phyloP scores from a whole-genome alignment of 2,329 filamentous ascomycete genomes.

The Sodiomyces alkalinus region DNA sequence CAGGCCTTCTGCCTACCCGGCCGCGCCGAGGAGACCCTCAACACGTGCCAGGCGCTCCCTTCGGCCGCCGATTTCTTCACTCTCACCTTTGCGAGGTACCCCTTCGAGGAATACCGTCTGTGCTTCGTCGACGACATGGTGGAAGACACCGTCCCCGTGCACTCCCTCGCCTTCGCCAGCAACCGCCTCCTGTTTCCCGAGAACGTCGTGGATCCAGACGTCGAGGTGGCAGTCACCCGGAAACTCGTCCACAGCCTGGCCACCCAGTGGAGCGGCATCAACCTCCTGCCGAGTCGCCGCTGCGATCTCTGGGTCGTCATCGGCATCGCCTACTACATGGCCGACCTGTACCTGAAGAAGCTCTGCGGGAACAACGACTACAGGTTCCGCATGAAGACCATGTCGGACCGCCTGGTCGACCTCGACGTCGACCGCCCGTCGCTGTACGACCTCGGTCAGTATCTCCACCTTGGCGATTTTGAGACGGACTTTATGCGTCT shows the following conservation, averaged over 20 bases:
- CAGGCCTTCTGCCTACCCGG: conserved; percentile 85
- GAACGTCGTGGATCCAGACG: conserved; percentile 71
- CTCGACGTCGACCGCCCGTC: conserved; percentile 71
- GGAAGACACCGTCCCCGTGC: conserved; percentile 59
- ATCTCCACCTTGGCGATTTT: conserved; percentile 67
- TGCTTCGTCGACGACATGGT: conserved; percentile 87
- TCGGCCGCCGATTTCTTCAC: conserved; percentile 85
- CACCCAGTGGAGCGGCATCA: conserved; percentile 88
- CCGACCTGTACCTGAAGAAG: conserved; percentile 79
- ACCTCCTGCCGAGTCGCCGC: conserved; percentile 70
- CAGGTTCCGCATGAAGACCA: conserved; percentile 72
- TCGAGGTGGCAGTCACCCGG: conserved; percentile 66
- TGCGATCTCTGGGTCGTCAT: conserved; percentile 79
- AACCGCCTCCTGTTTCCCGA: conserved; percentile 72
- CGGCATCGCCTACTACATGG: conserved; percentile 88
- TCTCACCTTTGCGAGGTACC: conserved; percentile 76
- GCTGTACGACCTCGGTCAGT: conserved; percentile 62
- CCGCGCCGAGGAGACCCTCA: conserved; percentile 65
- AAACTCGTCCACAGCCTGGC: conserved; percentile 72
- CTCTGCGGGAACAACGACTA: conserved; percentile 93
- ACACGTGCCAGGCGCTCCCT: conserved; percentile 74
- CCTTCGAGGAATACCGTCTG: conserved; percentile 82
- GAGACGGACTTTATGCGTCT: conserved; percentile 81
- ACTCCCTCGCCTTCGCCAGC: conserved; percentile 78
- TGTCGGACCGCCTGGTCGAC: conserved; percentile 69